phyloP scores from a whole-genome alignment of 2,329 filamentous ascomycete species.

The Raffaelea albimanens region DNA sequence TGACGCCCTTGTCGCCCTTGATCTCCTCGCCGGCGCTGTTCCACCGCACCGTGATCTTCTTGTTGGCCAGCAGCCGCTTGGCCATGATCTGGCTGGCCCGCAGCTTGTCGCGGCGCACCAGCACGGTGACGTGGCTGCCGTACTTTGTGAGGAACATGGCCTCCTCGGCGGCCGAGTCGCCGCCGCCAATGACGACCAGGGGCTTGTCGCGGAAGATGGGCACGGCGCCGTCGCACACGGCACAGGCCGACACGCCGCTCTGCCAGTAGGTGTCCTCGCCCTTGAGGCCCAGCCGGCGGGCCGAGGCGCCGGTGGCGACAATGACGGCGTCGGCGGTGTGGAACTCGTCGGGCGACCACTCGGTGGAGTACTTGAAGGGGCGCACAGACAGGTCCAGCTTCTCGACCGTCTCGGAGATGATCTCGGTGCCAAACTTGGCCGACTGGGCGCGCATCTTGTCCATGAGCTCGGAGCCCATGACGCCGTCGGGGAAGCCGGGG shows the following conservation, averaged over 20 bases:
- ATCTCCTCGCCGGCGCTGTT: slow-evolving; percentile 76
- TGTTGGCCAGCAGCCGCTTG: slow-evolving; percentile 67
- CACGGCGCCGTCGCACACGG: slow-evolving; percentile 92
- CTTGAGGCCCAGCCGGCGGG: slow-evolving; percentile 67
- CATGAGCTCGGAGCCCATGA: slow-evolving; percentile 86
- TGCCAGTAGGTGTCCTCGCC: slow-evolving; percentile 98
- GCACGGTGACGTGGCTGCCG: slow-evolving; percentile 85
- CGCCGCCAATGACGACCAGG: slow-evolving; percentile 89
- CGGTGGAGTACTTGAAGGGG: slow-evolving; percentile 90
- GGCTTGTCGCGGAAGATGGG: slow-evolving; percentile 97
- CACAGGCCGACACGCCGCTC: slow-evolving; percentile 90
- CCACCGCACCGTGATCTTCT: slow-evolving; percentile 86
- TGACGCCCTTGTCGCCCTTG: slow-evolving; percentile 73
- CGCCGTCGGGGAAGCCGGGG: slow-evolving; percentile 83
- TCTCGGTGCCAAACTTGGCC: slow-evolving; percentile 81
- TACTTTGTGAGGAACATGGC: slow-evolving; percentile 97
- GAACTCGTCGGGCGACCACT: slow-evolving; percentile 72
- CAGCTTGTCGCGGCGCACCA: slow-evolving; percentile 80
- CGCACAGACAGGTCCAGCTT: slow-evolving; percentile 75
- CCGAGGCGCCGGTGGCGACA: slow-evolving; percentile 90
- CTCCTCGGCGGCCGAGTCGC: slow-evolving; percentile 95
- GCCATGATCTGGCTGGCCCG: slow-evolving; percentile 90
- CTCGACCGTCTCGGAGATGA: slow-evolving; percentile 86
- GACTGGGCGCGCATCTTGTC: slow-evolving; percentile 92
- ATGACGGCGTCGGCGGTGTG: slow-evolving; percentile 90